Percentiles rank a stretch among this genome's conserved stretches.
These are phyloP conservation scores for Thozetella sp. DNA, from an alignment of 495 filamentous ascomycete genomes.

Conservation along the genomic window DNA sequence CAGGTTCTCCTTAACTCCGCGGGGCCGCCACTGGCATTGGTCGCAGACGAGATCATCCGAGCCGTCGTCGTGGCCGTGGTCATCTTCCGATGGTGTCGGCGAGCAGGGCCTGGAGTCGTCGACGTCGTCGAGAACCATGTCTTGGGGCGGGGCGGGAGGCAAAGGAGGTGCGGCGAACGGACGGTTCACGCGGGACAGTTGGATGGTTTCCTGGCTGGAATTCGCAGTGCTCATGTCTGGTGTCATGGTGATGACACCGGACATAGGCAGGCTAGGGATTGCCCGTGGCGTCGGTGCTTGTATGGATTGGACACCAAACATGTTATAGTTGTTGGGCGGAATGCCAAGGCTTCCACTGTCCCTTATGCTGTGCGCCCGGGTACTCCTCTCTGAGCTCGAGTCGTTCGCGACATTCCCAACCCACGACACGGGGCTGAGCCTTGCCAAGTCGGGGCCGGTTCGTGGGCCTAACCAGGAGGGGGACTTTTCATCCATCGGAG, in stretches of 20 bases:
- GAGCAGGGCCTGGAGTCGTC: conserved; percentile 10
- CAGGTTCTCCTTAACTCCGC: conserved; percentile 33
- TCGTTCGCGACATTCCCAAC: background rate
- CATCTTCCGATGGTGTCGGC: background rate
- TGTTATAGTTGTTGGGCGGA: background rate
- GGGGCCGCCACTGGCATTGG: conserved; percentile 37
- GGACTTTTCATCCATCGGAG: background rate
- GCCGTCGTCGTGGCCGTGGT: conserved; percentile 1
- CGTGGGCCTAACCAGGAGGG: background rate
- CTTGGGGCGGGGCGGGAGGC: background rate
- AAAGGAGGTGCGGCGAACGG: background rate
- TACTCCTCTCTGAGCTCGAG: background rate
- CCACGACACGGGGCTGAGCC: conserved; percentile 1
- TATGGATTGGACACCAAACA: background rate
- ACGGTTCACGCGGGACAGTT: background rate
- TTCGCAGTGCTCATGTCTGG: background rate
- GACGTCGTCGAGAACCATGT: conserved; percentile 11
- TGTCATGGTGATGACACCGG: background rate
- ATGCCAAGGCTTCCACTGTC: background rate
- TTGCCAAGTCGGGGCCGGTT: background rate
- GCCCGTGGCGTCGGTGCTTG: background rate
- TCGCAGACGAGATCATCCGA: conserved; percentile 32
- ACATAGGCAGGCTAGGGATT: background rate
- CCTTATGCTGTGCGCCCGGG: background rate
- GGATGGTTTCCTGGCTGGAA: background rate